Percentiles rank a stretch among this genome's conserved stretches.
These are phyloP conservation scores for Daldinia bambusicola DNA, from an alignment of 495 filamentous ascomycete species.

Conservation along the genomic window DNA sequence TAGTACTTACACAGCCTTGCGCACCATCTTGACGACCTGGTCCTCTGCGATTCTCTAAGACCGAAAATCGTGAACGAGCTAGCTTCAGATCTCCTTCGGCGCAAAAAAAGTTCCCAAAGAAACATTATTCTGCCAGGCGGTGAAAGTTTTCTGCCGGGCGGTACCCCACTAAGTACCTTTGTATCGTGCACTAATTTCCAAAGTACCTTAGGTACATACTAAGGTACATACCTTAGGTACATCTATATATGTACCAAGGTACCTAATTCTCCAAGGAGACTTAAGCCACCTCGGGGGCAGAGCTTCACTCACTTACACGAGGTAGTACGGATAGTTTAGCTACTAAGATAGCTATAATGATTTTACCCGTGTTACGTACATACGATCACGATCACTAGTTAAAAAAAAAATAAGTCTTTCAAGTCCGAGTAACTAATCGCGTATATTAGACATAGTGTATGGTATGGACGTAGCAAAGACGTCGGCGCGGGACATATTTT, in stretches of 20 bases:
- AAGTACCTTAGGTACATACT: neutral
- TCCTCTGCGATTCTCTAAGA: conserved; percentile 7
- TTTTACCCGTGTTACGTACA: too few relatives aligned
- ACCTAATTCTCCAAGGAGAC: neutral
- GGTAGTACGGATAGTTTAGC: too few relatives aligned
- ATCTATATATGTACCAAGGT: neutral
- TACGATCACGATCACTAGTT: neutral
- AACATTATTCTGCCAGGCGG: conserved; percentile 40
- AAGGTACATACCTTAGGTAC: too few relatives aligned
- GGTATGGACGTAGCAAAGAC: neutral
- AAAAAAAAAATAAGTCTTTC: neutral
- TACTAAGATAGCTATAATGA: too few relatives aligned
- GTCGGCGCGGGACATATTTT: neutral
- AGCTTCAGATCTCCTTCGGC: neutral
- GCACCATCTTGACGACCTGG: conserved; percentile 56
- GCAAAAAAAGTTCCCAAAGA: conserved; percentile 38
- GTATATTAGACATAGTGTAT: conserved; percentile 2
- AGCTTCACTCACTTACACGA: too few relatives aligned
- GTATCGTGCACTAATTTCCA: conserved; percentile 1
- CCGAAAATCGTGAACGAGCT: conserved; percentile 9
- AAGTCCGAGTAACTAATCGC: neutral
- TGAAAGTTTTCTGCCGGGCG: conserved; percentile 36
- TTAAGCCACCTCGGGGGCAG: too few relatives aligned
- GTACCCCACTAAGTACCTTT: conserved; percentile 23
- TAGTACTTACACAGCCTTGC: conserved; percentile 68